phyloP scores from a whole-genome alignment of 768 basidiomycete genomes.

The Collybia mongolica region DNA sequence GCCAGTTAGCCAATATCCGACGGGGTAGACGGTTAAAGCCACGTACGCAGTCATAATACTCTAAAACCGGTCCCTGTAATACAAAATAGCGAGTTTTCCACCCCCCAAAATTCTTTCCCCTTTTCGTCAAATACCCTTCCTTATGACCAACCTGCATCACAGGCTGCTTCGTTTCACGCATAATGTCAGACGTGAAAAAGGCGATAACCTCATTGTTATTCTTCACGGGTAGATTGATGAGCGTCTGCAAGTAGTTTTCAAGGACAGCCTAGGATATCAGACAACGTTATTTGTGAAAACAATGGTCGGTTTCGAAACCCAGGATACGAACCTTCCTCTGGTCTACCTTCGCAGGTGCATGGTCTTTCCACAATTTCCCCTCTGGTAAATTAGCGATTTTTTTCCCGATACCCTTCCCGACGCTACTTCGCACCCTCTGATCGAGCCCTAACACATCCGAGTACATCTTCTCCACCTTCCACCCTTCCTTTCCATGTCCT shows the following conservation, averaged over 20 bases:
- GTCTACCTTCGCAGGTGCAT: slow-evolving; percentile 95
- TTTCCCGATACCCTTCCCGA: slow-evolving; percentile 71
- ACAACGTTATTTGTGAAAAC: background rate
- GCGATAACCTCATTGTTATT: slow-evolving; percentile 88
- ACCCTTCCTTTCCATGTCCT: slow-evolving; percentile 66
- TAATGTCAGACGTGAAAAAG: slow-evolving; percentile 89
- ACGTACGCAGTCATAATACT: slow-evolving; percentile 95
- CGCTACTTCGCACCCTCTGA: slow-evolving; percentile 64
- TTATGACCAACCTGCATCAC: slow-evolving; percentile 84
- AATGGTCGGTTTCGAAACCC: background rate
- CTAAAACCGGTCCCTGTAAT: slow-evolving; percentile 83
- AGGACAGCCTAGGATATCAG: slow-evolving; percentile 54
- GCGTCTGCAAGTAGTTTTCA: slow-evolving; percentile 82
- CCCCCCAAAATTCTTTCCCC: slow-evolving; percentile 97
- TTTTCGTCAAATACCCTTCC: slow-evolving; percentile 93
- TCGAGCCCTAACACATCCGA: slow-evolving; percentile 91
- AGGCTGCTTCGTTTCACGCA: slow-evolving; percentile 72
- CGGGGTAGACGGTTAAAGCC: slow-evolving; percentile 5
- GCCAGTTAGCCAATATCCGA: slow-evolving; percentile 10
- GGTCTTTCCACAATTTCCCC: slow-evolving; percentile 93
- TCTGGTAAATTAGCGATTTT: slow-evolving; percentile 84
- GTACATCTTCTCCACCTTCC: slow-evolving; percentile 92
- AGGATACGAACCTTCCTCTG: slow-evolving; percentile 77
- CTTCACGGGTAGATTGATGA: slow-evolving; percentile 80
- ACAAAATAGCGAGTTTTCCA: slow-evolving; percentile 98